These are phyloP conservation scores for Bipolaris victoriae DNA, from an alignment of 2,329 filamentous ascomycete species.

Conservation along the genomic window DNA sequence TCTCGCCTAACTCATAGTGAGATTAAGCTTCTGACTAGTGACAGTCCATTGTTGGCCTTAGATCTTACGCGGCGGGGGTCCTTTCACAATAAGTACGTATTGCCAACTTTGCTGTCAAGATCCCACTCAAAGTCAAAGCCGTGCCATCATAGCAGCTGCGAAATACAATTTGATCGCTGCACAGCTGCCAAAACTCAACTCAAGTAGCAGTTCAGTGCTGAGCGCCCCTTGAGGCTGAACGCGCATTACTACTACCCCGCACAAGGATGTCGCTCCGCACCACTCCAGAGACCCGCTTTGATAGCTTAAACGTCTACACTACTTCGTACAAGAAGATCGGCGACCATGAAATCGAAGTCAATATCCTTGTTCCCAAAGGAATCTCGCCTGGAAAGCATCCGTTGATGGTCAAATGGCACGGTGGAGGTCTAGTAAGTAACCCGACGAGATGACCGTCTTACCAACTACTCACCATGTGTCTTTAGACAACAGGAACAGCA, in stretches of 20 bases:
- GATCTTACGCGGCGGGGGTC: no score
- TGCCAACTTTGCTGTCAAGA: no score
- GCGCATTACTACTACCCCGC: not conserved
- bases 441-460: not conserved
- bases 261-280: constrained; percentile 12
- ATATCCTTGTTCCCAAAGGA: constrained; percentile 50
- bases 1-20: no score
- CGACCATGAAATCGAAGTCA: constrained; percentile 47
- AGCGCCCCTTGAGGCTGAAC: not conserved
- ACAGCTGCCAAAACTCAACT: no score
- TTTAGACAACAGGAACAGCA: constrained; percentile 35
- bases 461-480: not conserved
- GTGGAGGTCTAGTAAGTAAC: constrained; percentile 50
- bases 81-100: no score
- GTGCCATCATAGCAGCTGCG: no score
- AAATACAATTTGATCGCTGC: no score
- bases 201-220: no score
- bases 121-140: no score
- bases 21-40: no score
- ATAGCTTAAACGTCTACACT: constrained; percentile 50
- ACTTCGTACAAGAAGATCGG: constrained; percentile 52
- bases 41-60: no score
- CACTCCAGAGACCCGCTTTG: constrained; percentile 39
- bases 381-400: constrained; percentile 47
- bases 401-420: constrained; percentile 53